Conservation (phyloP, 345 rosid species). For the Euphorbia lathyris region DNA sequence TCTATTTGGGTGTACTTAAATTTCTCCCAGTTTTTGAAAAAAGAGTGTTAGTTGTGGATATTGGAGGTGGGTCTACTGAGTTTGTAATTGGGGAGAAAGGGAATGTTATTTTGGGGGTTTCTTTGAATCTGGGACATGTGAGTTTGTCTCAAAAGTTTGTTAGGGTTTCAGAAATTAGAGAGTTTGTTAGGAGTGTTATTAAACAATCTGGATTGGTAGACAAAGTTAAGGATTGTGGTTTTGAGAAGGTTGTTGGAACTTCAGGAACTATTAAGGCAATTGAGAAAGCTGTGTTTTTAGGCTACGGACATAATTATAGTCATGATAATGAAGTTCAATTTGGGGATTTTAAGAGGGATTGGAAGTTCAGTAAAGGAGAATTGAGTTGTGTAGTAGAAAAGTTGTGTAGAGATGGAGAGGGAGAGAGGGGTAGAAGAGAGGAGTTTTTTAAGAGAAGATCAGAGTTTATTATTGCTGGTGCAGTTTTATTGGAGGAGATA, state of each 20-base stretch:
- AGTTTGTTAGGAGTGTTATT: slow-evolving; percentile 36
- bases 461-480: slow-evolving; percentile 69
- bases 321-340: slow-evolving; percentile 20
- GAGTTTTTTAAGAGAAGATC: slow-evolving; percentile 56
- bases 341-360: slow-evolving; percentile 45
- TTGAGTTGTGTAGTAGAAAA: slow-evolving; percentile 43
- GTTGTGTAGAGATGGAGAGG: slow-evolving; percentile 46
- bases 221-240: slow-evolving; percentile 40
- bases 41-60: slow-evolving; percentile 49
- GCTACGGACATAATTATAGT: slow-evolving; percentile 32
- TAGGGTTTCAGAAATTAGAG: slow-evolving; percentile 36
- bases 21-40: slow-evolving; percentile 53
- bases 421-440: slow-evolving; percentile 42
- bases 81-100: slow-evolving; percentile 55
- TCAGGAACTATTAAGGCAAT: slow-evolving; percentile 64
- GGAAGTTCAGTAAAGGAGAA: slow-evolving; percentile 54
- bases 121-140: slow-evolving; percentile 66
- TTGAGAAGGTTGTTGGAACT: slow-evolving; percentile 60
- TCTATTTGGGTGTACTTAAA: slow-evolving; percentile 61
- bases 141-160: slow-evolving; percentile 47
- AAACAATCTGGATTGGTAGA: slow-evolving; percentile 45
- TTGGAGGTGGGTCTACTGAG: slow-evolving; percentile 80
- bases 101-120: slow-evolving; percentile 38
- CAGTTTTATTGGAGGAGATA: slow-evolving; percentile 60
- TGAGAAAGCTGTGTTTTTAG: slow-evolving; percentile 54